These are phyloP conservation scores for Talaromyces sp. DNA, from an alignment of 2,329 filamentous ascomycete species.

Conservation along the genomic window DNA sequence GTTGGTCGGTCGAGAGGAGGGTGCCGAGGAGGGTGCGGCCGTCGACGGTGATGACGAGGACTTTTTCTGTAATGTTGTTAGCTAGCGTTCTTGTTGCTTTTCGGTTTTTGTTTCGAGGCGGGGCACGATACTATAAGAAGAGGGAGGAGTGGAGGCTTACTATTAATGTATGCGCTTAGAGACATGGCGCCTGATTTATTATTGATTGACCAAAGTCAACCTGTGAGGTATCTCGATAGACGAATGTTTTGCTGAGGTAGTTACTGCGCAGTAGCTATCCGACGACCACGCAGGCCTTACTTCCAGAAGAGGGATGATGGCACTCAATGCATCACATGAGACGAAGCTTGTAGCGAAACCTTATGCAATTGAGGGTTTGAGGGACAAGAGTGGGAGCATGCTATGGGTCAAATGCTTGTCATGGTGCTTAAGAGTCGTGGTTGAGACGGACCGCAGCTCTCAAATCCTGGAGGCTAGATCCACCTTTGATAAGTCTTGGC, in stretches of 20 bases:
- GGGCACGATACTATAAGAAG: background rate
- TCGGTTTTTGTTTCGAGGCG: background rate
- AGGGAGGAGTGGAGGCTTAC: slow-evolving; percentile 33
- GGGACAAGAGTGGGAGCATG: background rate
- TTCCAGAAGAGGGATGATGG: slow-evolving; percentile 1
- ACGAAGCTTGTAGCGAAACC: background rate
- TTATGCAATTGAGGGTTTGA: background rate
- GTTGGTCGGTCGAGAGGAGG: slow-evolving; percentile 81
- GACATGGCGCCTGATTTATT: slow-evolving; percentile 42
- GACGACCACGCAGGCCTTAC: slow-evolving; percentile 2
- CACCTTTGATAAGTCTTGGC: slow-evolving; percentile 3
- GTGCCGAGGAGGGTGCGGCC: slow-evolving; percentile 81
- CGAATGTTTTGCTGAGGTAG: background rate
- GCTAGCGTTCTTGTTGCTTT: background rate
- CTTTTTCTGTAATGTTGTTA: slow-evolving; percentile 63
- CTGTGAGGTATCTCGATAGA: background rate
- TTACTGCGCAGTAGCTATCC: background rate
- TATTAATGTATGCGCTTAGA: slow-evolving; percentile 53
- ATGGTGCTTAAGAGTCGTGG: background rate
- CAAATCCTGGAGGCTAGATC: background rate
- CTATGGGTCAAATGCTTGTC: background rate
- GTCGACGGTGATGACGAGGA: slow-evolving; percentile 87
- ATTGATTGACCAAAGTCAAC: background rate
- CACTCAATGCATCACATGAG: slow-evolving; percentile 13
- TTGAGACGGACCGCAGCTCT: background rate